Evolutionary conservation across 257 asterid genomes (phyloP).

Genomic region (Solanum lycopersicoides): DNA sequence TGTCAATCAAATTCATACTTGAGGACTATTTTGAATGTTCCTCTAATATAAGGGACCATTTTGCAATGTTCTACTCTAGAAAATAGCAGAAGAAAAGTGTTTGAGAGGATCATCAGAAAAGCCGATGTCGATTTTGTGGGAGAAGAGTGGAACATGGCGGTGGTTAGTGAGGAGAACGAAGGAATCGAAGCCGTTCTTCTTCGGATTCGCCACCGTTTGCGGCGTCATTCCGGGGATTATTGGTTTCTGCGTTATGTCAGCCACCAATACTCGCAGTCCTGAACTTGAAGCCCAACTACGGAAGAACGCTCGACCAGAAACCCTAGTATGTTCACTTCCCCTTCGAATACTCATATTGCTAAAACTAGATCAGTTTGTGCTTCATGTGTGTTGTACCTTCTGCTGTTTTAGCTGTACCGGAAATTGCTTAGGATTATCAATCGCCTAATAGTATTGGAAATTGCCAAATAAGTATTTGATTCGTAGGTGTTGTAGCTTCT

Average conservation of each 20-base stretch:
- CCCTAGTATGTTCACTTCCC: constrained; percentile 27
- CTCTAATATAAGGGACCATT: not conserved
- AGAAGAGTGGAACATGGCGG: constrained; percentile 79
- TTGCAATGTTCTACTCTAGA: not conserved
- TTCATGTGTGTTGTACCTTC: not conserved
- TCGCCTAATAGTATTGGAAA: not conserved
- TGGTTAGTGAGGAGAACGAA: constrained; percentile 72
- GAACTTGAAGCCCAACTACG: constrained; percentile 88
- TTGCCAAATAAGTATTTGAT: too few species aligned
- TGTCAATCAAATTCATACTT: too few species aligned
- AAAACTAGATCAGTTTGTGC: not conserved
- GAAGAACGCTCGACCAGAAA: constrained; percentile 63
- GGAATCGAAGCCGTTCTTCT: constrained; percentile 82
- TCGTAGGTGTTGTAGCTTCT: not conserved
- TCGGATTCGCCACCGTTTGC: constrained; percentile 79
- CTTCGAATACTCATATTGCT: not conserved
- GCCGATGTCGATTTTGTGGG: constrained; percentile 49
- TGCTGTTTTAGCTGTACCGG: not conserved
- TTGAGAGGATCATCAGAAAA: not conserved
- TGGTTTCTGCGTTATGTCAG: constrained; percentile 74
- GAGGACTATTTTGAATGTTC: not conserved
- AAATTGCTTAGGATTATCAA: not conserved
- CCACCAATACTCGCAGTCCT: constrained; percentile 53
- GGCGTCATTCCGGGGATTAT: constrained; percentile 84
- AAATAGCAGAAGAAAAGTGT: not conserved